Percentiles rank a stretch among this genome's conserved stretches.
Conservation (phyloP, 371 early-diverging fungal species). For the Enterocytospora artemiae region DNA sequence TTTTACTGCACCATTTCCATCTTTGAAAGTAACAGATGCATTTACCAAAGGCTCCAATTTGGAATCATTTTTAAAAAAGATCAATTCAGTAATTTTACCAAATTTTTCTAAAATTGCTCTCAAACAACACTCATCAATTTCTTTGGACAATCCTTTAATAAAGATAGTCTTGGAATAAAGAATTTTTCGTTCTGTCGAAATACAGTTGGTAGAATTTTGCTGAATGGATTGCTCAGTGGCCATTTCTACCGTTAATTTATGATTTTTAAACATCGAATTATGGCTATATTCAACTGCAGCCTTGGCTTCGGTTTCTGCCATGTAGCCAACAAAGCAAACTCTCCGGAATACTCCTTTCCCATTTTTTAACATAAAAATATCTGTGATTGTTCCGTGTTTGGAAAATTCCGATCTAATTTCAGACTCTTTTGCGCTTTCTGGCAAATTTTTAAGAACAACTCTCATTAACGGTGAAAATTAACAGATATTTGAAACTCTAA, state of each 20-base stretch:
- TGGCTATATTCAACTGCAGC: constrained; percentile 40
- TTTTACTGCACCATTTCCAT: constrained; percentile 41
- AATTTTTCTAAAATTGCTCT: constrained; percentile 16
- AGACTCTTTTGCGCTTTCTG: constrained; percentile 35
- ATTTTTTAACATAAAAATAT: constrained; percentile 46
- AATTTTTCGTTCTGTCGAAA: constrained; percentile 35
- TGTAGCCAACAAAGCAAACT: constrained; percentile 55
- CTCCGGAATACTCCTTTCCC: constrained; percentile 27
- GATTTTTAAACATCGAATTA: constrained; percentile 21
- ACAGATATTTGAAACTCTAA: too few species aligned
- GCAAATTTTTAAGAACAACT: constrained; percentile 56
- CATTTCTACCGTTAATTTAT: constrained; percentile 39
- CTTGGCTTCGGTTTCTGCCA: constrained; percentile 23
- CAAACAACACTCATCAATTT: constrained; percentile 2
- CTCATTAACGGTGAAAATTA: constrained; percentile 34
- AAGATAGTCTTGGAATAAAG: constrained; percentile 41
- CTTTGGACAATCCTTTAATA: constrained; percentile 25
- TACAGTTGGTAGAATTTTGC: constrained; percentile 5
- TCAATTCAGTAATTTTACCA: constrained; percentile 10
- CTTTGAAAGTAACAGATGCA: constrained; percentile 25
- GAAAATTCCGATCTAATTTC: constrained; percentile 43
- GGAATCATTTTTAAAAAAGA: constrained; percentile 2
- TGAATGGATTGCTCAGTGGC: not conserved
- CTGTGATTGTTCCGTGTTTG: constrained; percentile 40
- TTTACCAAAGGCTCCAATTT: constrained; percentile 12